Evolutionary conservation across 768 basidiomycete genomes (phyloP).

Genomic region (Hericium rajendrae): DNA sequence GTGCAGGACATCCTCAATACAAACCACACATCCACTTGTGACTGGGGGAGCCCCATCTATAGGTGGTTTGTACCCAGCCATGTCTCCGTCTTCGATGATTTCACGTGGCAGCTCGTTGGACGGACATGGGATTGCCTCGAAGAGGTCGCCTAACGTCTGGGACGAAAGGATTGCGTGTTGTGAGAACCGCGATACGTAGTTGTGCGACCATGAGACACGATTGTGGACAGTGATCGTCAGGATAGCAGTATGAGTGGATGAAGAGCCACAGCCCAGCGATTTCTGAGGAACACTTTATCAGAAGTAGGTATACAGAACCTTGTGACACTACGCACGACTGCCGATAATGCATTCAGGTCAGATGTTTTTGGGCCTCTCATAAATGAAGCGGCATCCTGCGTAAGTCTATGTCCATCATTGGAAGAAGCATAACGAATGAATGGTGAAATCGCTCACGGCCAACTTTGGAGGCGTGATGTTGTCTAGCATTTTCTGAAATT

Average conservation of each 20-base stretch:
- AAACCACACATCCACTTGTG: slow-evolving; percentile 38
- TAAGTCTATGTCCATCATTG: slow-evolving; percentile 28
- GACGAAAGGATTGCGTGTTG: slow-evolving; percentile 64
- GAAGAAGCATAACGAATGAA: slow-evolving; percentile 4
- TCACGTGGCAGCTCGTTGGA: slow-evolving; percentile 46
- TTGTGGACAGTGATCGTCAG: slow-evolving; percentile 53
- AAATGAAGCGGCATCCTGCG: slow-evolving; percentile 46
- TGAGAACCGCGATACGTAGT: slow-evolving; percentile 50
- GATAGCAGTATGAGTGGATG: slow-evolving; percentile 31
- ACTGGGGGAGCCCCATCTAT: slow-evolving; percentile 7
- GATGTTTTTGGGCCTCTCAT: slow-evolving; percentile 54
- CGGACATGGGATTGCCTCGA: slow-evolving; percentile 48
- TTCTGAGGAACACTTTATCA: slow-evolving; percentile 6
- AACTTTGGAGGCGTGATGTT: slow-evolving; percentile 43
- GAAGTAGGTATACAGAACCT: not conserved
- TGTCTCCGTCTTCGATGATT: slow-evolving; percentile 20
- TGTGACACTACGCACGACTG: slow-evolving; percentile 24
- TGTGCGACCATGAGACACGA: slow-evolving; percentile 51
- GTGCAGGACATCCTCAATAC: slow-evolving; percentile 51
- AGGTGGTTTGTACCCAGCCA: slow-evolving; percentile 24
- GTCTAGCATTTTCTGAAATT: slow-evolving; percentile 44
- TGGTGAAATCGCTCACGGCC: slow-evolving; percentile 38
- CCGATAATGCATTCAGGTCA: slow-evolving; percentile 51
- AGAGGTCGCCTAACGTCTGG: slow-evolving; percentile 60
- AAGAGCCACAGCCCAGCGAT: slow-evolving; percentile 5